Evolutionary conservation across 768 basidiomycete genomes (phyloP), one percentile per base, ranked within the genome.

Genomic region (Ramaria sp.): DNA sequence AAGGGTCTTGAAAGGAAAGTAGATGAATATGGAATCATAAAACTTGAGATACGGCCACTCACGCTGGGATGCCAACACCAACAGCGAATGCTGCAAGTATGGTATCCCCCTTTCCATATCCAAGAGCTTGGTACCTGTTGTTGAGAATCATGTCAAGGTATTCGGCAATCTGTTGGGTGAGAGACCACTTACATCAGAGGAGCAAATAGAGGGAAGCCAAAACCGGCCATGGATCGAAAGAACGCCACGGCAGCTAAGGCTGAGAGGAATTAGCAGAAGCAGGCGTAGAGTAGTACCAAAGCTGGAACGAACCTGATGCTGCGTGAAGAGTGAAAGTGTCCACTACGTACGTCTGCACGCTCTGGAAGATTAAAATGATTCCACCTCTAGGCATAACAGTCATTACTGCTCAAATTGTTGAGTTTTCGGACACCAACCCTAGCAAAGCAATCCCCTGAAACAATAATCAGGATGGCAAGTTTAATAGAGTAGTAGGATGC

Each of bases 181-280:
- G 30, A 53, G 43, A 62, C 51, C 62, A 38, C 47, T 57, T 12
- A 57, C 80, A 89, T 84, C 38, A 76, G 71, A 19, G 83, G 81
- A 3, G 82, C 84, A 61, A 90, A 90, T n/a, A 90, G 69, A 1
- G 88, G 88, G 64, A 91, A 88, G 1, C 76, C 81, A 53, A 87
- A 89, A 0, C 88, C 88, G 1, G 80, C 78, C 0, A 87, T 54
- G 0, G 83, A 80, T 24, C 88, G 80, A 13, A 88, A 65, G 64
- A 68, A 83, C 0, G 82, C 70, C 19, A 80, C 79, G 0, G 85
- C 84, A 0, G 85, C 85, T 10, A 90, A 69, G 2, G 85, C 83
- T 79, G 54, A 12, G 27, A 4, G 30, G 48, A n/a, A 64, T 34
- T 43, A 1, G 12, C 22, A 7, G n/a, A 48, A 20, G 12, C 19